phyloP scores from a whole-genome alignment of 78 protist genomes.

The Dictyostelium discoideum region dicty_2.7 NC_007089.4:5223001-5223500 shows the following conservation, averaged over 20 bases:
- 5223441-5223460: background rate
- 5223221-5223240: constrained; percentile 28
- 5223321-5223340: background rate
- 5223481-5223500: constrained; percentile 16
- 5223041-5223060: constrained; percentile 24
- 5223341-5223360: background rate
- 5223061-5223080: background rate
- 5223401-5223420: constrained; percentile 75
- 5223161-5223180: constrained; percentile 78
- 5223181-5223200: constrained; percentile 29
- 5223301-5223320: background rate
- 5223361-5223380: background rate
- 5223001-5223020: constrained; percentile 48
- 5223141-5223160: constrained; percentile 55
- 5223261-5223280: constrained; percentile 21
- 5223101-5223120: background rate
- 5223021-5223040: constrained; percentile 55
- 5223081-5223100: background rate
- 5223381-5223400: constrained; percentile 37
- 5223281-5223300: background rate
- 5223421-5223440: constrained; percentile 15
- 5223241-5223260: constrained; percentile 33
- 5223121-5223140: background rate
- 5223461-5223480: constrained; percentile 13
- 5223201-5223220: constrained; percentile 59